A percentile compares a stretch with the other conserved stretches of the same genome.
Conservation (phyloP, 768 basidiomycete genomes). For the Leccinum disarticulatum region DNA sequence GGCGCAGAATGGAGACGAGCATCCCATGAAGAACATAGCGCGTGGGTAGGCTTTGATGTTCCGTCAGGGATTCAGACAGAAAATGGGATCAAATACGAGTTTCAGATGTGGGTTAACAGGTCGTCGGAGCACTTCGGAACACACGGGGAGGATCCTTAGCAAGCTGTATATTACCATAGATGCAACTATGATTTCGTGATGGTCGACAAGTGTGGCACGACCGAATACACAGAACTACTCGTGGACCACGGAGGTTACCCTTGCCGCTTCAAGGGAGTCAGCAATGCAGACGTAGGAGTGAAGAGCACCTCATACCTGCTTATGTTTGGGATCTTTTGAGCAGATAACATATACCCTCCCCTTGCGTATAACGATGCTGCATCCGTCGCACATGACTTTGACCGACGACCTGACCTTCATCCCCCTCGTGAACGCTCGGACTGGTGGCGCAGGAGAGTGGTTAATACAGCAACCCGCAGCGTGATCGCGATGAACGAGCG, state of each 20-base stretch:
- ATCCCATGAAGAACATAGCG: constrained; percentile 60
- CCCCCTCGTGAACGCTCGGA: constrained; percentile 55
- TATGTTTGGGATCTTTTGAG: constrained; percentile 93
- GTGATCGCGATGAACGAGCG: constrained; percentile 31
- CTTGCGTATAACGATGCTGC: constrained; percentile 83
- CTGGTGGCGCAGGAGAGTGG: constrained; percentile 10
- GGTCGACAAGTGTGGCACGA: neutral
- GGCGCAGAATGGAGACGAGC: constrained; percentile 53
- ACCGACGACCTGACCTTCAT: constrained; percentile 98
- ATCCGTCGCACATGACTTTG: constrained; percentile 93
- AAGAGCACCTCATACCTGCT: constrained; percentile 63
- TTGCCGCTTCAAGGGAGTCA: constrained; percentile 52
- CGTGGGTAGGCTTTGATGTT: constrained; percentile 82
- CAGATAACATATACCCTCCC: constrained; percentile 92
- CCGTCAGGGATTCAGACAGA: constrained; percentile 76
- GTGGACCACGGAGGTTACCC: constrained; percentile 40
- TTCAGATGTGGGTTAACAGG: constrained; percentile 90
- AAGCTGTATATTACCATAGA: constrained; percentile 3
- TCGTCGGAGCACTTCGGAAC: constrained; percentile 18
- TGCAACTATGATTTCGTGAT: neutral
- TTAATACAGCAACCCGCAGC: constrained; percentile 30
- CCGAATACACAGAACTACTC: neutral
- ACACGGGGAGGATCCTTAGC: neutral
- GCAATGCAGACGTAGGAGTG: constrained; percentile 4
- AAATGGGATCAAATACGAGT: constrained; percentile 83